These are phyloP conservation scores for Catunica adiposa DNA, from an alignment of 2,329 filamentous ascomycete genomes.

Conservation along the genomic window DNA sequence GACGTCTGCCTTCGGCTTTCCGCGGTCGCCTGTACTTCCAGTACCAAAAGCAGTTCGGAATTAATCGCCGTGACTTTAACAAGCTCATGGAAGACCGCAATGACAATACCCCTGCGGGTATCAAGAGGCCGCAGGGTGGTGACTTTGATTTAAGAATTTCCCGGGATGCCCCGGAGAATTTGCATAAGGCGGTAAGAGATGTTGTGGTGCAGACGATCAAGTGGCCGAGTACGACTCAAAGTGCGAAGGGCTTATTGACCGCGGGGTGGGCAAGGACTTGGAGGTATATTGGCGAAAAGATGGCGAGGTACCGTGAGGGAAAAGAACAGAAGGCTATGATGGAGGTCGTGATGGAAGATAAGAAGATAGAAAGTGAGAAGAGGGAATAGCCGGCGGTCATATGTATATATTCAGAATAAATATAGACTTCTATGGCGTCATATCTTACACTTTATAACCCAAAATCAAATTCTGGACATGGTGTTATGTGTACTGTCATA, in stretches of 20 bases:
- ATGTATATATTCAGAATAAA: neutral
- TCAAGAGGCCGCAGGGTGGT: slow-evolving; percentile 61
- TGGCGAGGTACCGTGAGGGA: slow-evolving; percentile 43
- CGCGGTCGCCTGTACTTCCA: slow-evolving; percentile 82
- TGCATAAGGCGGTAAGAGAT: slow-evolving; percentile 53
- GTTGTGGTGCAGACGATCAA: slow-evolving; percentile 77
- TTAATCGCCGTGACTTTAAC: slow-evolving; percentile 69
- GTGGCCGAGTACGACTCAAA: slow-evolving; percentile 85
- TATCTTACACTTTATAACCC: no score
- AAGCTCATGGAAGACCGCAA: slow-evolving; percentile 64
- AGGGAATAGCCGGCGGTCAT: neutral
- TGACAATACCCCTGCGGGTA: slow-evolving; percentile 51
- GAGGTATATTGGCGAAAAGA: slow-evolving; percentile 72
- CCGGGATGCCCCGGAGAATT: slow-evolving; percentile 44
- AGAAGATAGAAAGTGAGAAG: neutral
- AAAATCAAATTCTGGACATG: no score
- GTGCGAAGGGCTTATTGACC: slow-evolving; percentile 67
- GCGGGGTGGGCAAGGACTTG: slow-evolving; percentile 53
- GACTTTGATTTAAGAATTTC: slow-evolving; percentile 78
- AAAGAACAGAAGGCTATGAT: slow-evolving; percentile 16
- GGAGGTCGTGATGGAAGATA: neutral
- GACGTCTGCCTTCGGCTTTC: slow-evolving; percentile 73
- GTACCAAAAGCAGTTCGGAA: slow-evolving; percentile 79
- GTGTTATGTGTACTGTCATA: no score
- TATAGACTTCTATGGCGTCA: neutral